A percentile compares a stretch with the other conserved stretches of the same genome.
These are phyloP conservation scores for Yamagishiella unicocca DNA, from an alignment of 139 green algal genomes.

Conservation along the genomic window DNA sequence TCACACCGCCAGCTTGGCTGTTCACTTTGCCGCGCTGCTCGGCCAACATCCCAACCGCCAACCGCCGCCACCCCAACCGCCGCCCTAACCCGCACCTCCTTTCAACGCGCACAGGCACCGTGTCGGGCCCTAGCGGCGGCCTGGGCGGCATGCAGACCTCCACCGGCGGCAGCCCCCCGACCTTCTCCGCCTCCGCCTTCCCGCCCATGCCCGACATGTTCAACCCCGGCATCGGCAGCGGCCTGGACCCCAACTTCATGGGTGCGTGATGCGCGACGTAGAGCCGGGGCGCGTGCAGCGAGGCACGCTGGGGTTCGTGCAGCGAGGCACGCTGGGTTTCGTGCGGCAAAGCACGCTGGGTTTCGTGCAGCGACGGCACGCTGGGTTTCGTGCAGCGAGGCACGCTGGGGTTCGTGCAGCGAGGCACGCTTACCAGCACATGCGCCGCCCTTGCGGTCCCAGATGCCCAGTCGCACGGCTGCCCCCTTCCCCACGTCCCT, in stretches of 20 bases:
- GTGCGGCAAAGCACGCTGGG: not conserved
- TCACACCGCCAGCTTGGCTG: no score
- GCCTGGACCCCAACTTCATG: constrained; percentile 32
- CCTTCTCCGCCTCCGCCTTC: not conserved
- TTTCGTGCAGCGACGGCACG: not conserved
- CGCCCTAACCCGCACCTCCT: not conserved
- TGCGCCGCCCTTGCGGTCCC: not conserved
- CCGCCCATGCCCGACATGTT: not conserved
- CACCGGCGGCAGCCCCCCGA: not conserved
- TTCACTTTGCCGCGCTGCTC: no score
- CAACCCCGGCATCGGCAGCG: not conserved
- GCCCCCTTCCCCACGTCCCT: not conserved
- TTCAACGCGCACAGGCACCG: not conserved
- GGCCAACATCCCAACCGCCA: no score
- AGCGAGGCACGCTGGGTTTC: not conserved
- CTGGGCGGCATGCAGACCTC: not conserved
- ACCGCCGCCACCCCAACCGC: no score
- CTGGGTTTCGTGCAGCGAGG: not conserved
- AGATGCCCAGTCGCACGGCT: not conserved
- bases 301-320: not conserved
- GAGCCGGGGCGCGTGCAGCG: not conserved
- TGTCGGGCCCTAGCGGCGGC: constrained; percentile 24
- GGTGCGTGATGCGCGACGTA: not conserved
- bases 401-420: not conserved
- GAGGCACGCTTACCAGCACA: no score